These are phyloP conservation scores for Candida berthetii DNA, from an alignment of 805 yeast species.

Conservation along the genomic window DNA sequence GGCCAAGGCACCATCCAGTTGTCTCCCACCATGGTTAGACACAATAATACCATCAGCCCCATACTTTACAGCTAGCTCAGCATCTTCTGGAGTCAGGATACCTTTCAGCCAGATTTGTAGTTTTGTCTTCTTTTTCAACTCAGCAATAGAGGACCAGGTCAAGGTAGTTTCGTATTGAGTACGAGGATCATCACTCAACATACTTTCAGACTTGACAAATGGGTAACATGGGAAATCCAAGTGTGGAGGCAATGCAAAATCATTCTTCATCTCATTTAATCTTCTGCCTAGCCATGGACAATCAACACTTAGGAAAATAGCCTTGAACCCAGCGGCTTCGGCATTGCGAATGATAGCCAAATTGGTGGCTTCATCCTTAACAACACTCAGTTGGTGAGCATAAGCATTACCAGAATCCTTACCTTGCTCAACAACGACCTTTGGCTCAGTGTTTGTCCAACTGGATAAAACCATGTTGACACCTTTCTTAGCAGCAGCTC, in stretches of 20 bases:
- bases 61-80: slow-evolving; percentile 47
- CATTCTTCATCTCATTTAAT: slow-evolving; percentile 34
- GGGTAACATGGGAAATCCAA: slow-evolving; percentile 22
- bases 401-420: slow-evolving; percentile 32
- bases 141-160: slow-evolving; percentile 25
- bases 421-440: slow-evolving; percentile 40
- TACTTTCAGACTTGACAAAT: slow-evolving; percentile 40
- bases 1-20: slow-evolving; percentile 55
- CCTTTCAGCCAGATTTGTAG: slow-evolving; percentile 56
- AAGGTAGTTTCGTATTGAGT: slow-evolving; percentile 11
- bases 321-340: slow-evolving; percentile 29
- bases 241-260: too few relatives aligned
- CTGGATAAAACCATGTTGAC: slow-evolving; percentile 39
- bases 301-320: slow-evolving; percentile 43
- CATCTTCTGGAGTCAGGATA: slow-evolving; percentile 63
- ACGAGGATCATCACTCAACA: slow-evolving; percentile 54
- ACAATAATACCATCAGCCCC: slow-evolving; percentile 61
- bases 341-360: slow-evolving; percentile 29
- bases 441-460: slow-evolving; percentile 30
- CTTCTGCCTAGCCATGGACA: slow-evolving; percentile 43
- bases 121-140: slow-evolving; percentile 24
- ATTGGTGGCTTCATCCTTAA: slow-evolving; percentile 23
- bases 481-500: slow-evolving; percentile 33
- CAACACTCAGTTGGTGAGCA: slow-evolving; percentile 37
- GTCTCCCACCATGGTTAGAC: slow-evolving; percentile 75